These are phyloP conservation scores for Fusarium sp. DNA, from an alignment of 2,329 filamentous ascomycete species.

Conservation along the genomic window DNA sequence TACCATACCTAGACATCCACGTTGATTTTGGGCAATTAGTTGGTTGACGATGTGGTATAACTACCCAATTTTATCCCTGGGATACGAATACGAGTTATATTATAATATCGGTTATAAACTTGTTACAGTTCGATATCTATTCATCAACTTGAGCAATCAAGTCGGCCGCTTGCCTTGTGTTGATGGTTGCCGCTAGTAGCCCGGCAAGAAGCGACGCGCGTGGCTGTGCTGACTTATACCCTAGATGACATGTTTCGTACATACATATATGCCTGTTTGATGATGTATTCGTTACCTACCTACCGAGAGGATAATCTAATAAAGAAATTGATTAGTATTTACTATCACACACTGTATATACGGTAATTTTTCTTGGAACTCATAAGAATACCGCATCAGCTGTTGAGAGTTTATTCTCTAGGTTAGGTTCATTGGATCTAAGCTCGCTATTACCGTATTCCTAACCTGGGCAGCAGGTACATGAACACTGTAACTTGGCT, in stretches of 20 bases:
- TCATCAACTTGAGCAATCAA: neutral
- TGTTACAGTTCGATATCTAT: no score
- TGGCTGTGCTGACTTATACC: conserved; percentile 26
- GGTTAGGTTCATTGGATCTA: neutral
- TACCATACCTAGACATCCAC: no score
- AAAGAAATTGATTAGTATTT: no score
- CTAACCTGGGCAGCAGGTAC: conserved; percentile 2
- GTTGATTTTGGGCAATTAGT: no score
- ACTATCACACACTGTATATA: no score
- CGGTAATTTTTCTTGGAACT: no score
- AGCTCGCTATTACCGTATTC: no score
- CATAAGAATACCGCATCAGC: no score
- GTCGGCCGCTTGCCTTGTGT: conserved; percentile 16
- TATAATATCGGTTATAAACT: no score
- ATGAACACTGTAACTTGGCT: neutral
- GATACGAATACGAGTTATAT: neutral
- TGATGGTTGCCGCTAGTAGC: conserved; percentile 12
- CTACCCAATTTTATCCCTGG: neutral
- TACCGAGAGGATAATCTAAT: no score
- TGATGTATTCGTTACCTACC: no score
- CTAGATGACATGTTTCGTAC: neutral
- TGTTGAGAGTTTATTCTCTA: neutral
- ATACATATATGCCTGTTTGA: neutral
- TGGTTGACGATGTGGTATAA: neutral
- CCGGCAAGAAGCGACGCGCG: conserved; percentile 21